phyloP scores from a whole-genome alignment of 768 basidiomycete species.

The Boletus patriciae region DNA sequence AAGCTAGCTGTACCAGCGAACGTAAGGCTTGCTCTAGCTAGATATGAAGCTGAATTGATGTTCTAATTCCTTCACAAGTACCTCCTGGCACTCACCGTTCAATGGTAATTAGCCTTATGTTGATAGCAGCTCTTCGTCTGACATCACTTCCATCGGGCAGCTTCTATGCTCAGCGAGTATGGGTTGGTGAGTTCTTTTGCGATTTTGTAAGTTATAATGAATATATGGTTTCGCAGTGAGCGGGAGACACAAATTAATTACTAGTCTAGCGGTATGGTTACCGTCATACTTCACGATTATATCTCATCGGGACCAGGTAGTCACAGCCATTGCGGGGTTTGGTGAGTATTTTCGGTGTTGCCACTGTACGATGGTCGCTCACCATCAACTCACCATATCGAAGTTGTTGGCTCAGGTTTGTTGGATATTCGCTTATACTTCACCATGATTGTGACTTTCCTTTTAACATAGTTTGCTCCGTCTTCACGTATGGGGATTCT shows the following conservation, averaged over 20 bases:
- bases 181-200: constrained; percentile 2
- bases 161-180: constrained; percentile 9
- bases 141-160: background rate
- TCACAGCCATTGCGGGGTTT: background rate
- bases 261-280: constrained; percentile 1
- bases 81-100: background rate
- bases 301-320: constrained; percentile 1
- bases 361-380: background rate
- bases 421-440: background rate
- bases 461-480: background rate
- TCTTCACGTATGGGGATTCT: background rate
- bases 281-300: background rate
- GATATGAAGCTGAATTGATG: background rate
- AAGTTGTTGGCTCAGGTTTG: constrained; percentile 9
- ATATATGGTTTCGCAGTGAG: constrained; percentile 3
- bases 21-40: background rate
- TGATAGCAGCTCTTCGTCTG: background rate
- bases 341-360: background rate
- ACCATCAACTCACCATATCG: background rate
- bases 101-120: background rate
- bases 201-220: background rate
- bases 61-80: background rate
- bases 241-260: constrained; percentile 3
- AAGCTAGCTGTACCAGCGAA: constrained; percentile 1
- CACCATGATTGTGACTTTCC: background rate